Evolutionary conservation across 2,329 filamentous ascomycete genomes (phyloP), one percentile per base, ranked within the genome.

Genomic region (Penicillium sp.): DNA sequence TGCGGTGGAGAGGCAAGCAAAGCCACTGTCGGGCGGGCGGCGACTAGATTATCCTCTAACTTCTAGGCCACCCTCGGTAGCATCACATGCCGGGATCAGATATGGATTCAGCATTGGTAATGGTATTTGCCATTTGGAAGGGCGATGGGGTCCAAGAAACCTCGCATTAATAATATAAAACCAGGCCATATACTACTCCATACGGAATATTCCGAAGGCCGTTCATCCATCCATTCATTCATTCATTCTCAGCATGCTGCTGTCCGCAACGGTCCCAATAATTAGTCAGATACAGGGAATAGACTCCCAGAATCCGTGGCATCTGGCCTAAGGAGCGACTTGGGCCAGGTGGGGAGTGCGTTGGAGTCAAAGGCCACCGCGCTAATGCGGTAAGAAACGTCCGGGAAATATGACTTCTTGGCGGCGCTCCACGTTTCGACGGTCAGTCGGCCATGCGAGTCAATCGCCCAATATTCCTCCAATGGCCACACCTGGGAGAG

Each of bases 331-430:
- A 43, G 40, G 30, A 14, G 26, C 8, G 40, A 21, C 7, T 40
- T 18, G 35, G 3, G 14, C 16, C 5, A 40, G 35, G 40, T 28
- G 43, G 40, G 50, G 50, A 28, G 43, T 16, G 21, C 21, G 12
- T 53, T 47, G 26, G 42, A 47, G 24, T 26, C 30, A 47, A 47
- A 47, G 28, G 9, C 40, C 18, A 30, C 7, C 20, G 26, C 40
- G 42, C 51, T 47, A 53, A 42, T 42, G 35, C 35, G 35, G 11
- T 43, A 53, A n/a, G 21, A 30, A 48, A 48, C 52, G 43, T 24
- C 45, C 52, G 52, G 52, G 35, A 55, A 55, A 54, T 54, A 54
- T 40, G 52, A 12, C 45, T 48, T 21, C 52, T 47, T 42, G 46
- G 52, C 46, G 45, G 45, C 21, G 52, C 28, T 55, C 26, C 30